phyloP scores from a whole-genome alignment of 1,139 yeast genomes.

The Candida sojae region DNA sequence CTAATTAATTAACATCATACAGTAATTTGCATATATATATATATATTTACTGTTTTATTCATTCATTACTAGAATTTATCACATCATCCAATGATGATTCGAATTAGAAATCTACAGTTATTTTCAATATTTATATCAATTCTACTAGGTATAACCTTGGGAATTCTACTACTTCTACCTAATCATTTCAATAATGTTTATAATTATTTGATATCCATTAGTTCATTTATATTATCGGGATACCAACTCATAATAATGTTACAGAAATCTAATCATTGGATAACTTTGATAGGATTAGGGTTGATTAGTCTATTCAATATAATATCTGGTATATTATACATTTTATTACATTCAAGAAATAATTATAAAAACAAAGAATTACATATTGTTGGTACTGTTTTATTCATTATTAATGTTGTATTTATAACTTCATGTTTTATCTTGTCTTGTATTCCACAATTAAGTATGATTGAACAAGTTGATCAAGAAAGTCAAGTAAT shows the following conservation, averaged over 20 bases:
- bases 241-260: slow-evolving; percentile 6
- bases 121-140: slow-evolving; percentile 4
- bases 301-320: slow-evolving; percentile 17
- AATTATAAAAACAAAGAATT: not conserved
- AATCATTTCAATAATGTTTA: slow-evolving; percentile 5
- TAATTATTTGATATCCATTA: slow-evolving; percentile 7
- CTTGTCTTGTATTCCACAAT: slow-evolving; percentile 4
- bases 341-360: not conserved
- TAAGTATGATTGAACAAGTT: not conserved
- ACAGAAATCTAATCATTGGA: not conserved
- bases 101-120: slow-evolving; percentile 9
- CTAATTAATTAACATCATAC: too few species aligned
- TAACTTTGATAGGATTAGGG: slow-evolving; percentile 10
- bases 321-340: slow-evolving; percentile 20
- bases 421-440: slow-evolving; percentile 12
- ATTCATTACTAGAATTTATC: too few species aligned
- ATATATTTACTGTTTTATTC: too few species aligned
- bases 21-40: too few species aligned
- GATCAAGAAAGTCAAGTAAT: not conserved
- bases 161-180: slow-evolving; percentile 6
- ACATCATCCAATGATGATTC: not conserved
- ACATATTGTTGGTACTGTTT: slow-evolving; percentile 4
- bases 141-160: slow-evolving; percentile 5
- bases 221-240: slow-evolving; percentile 8
- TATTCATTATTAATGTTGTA: slow-evolving; percentile 18